Base-by-base conservation (phyloP, 345 rosid species). In the Anastatica hierochuntica region DNA sequence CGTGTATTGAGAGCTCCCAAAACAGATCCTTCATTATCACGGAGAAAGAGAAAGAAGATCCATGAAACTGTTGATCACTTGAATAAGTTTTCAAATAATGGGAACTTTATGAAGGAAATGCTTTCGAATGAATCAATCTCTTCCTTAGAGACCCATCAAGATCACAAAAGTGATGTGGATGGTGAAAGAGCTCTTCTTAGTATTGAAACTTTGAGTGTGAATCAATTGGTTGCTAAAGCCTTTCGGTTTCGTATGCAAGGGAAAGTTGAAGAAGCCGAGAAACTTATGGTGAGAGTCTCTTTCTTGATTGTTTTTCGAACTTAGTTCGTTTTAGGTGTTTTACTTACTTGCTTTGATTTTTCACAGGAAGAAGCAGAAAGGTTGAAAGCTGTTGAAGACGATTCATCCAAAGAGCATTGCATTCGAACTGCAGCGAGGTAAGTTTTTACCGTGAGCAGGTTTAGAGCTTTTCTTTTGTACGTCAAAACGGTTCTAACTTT, bases 201-300 rank as follows among this genome's bases (percentile, higher is more conserved):
- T 60, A 52, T 49, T 19, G 79, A 77, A 58, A 67, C 54, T 24
- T 57, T 79, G 67, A 83, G 81, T 66, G 77, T 85, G 43, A 92
- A 92, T 69, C 82, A 84, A 58, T 55, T 84, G 51, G 90, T 90
- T 38, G 96, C 98, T 44, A 92, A 83, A 74, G 96, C 95, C 12
- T 48, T 82, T 72, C 98, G 81, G 72, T 84, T 87, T 40, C 90
- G 84, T 12, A 54, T 87, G 81, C 82, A 87, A 70, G 98, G 96
- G 63, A 90, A 88, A 68, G 88, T 42, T 31, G 85, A 79, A 31
- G 95, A 92, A 76, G 95, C 98, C 37, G 77, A 92, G 44, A 76
- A 79, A 66, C 73, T 87, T 31, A 66, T 77, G 90, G 97, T 90
- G 69, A 49, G 75, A 38, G 20, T 16, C 46, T 12, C 21, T 59